A percentile compares a stretch with the other conserved stretches of the same genome.
These are phyloP conservation scores for Paspalum vaginatum DNA, from an alignment of 176 grass and related monocot species.

Conservation along the genomic window DNA sequence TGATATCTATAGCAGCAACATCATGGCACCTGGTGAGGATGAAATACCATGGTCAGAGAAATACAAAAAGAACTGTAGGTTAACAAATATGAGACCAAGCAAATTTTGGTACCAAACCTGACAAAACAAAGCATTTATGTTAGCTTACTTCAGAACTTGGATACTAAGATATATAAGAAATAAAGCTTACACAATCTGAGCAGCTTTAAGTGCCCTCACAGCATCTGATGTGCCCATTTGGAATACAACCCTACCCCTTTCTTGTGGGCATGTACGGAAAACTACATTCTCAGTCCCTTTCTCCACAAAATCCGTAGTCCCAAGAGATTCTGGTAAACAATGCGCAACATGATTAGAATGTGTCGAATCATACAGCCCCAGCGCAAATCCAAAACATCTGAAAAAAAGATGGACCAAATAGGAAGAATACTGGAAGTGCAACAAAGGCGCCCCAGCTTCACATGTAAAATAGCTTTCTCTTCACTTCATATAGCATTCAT, in stretches of 20 bases:
- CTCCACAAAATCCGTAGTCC: conserved; percentile 91
- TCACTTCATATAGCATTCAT: neutral
- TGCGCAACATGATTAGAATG: conserved; percentile 37
- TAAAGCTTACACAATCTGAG: conserved; percentile 82
- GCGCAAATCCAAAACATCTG: conserved; percentile 8
- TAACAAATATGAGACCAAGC: conserved; percentile 27
- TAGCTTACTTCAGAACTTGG: conserved; percentile 19
- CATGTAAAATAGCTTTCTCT: conserved; percentile 8
- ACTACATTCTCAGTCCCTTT: conserved; percentile 83
- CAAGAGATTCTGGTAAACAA: conserved; percentile 66
- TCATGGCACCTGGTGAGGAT: conserved; percentile 69
- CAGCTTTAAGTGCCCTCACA: conserved; percentile 85
- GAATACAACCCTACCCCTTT: conserved; percentile 84
- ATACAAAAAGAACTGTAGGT: neutral
- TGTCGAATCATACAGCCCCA: neutral
- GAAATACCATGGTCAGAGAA: neutral
- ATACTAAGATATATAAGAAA: conserved; percentile 1
- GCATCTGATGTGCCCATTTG: conserved; percentile 97
- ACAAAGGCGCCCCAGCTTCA: neutral
- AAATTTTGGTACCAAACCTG: conserved; percentile 2
- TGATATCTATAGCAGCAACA: conserved; percentile 92
- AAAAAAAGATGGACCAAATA: conserved; percentile 27
- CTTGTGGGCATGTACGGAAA: conserved; percentile 84
- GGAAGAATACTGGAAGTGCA: neutral
- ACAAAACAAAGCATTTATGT: conserved; percentile 13